Percentiles rank a stretch among this genome's conserved stretches.
These are phyloP conservation scores for Rhizopogon salebrosus DNA, from an alignment of 768 basidiomycete genomes.

Conservation along the genomic window DNA sequence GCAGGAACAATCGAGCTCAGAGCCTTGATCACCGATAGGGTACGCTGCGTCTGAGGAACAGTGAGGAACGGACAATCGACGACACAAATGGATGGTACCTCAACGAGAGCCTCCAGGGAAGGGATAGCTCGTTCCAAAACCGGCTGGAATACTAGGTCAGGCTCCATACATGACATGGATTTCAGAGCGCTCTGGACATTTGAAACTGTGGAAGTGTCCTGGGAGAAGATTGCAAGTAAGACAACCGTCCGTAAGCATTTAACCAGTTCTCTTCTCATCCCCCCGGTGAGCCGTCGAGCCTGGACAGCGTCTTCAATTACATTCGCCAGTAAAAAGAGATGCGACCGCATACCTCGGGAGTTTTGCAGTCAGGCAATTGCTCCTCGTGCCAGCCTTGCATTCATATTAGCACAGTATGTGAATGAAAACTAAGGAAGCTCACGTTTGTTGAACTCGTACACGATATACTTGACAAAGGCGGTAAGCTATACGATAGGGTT, in stretches of 20 bases:
- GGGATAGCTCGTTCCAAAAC: constrained; percentile 82
- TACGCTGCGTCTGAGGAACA: constrained; percentile 64
- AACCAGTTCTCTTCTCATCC: constrained; percentile 82
- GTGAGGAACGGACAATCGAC: background rate
- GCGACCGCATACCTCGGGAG: constrained; percentile 45
- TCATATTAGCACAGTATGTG: constrained; percentile 1
- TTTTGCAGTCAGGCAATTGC: constrained; percentile 72
- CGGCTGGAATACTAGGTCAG: constrained; percentile 77
- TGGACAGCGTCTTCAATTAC: constrained; percentile 18
- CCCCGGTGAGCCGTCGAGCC: constrained; percentile 71
- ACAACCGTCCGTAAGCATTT: constrained; percentile 77
- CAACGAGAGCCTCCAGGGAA: constrained; percentile 82
- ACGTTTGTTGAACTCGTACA: constrained; percentile 84
- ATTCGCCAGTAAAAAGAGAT: background rate
- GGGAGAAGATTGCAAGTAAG: constrained; percentile 87
- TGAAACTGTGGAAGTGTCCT: constrained; percentile 64
- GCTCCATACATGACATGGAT: constrained; percentile 79
- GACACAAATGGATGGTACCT: constrained; percentile 39
- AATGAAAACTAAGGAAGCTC: constrained; percentile 11
- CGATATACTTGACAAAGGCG: constrained; percentile 57
- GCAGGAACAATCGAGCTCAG: constrained; percentile 77
- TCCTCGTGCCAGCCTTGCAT: constrained; percentile 75
- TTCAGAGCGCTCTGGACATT: constrained; percentile 80
- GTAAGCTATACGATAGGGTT: constrained; percentile 2
- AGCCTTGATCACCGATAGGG: constrained; percentile 81